Evolutionary conservation across 139 green algal species (phyloP), one percentile per base, ranked within the genome.

Genomic region (Chlamydomonas applanata): DNA sequence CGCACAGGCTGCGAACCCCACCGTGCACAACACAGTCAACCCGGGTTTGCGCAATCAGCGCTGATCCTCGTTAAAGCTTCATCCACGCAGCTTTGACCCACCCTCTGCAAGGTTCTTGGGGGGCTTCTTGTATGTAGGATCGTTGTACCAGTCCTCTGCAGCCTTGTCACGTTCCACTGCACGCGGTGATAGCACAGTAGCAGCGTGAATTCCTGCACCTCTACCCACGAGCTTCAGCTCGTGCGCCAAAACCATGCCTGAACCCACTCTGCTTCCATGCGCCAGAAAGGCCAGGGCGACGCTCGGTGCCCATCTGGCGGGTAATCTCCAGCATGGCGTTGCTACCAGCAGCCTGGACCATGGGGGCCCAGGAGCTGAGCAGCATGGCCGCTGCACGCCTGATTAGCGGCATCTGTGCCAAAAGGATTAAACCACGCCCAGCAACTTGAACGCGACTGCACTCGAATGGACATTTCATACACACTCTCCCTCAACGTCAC

Each of bases 71-170:
- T 53, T 7, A 5, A 20, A 34, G 35, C 33, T 53, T 25, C 17
- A 13, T 34, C 53, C 34, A 3, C 4, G 33, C 32, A 36, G 1
- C 19, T 44, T 33, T 29, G 40, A 29, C 72, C 66, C 56, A 89
- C 84, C 79, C 69, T 86, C 82, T 54, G 79, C 77, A 24, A 90
- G 34, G 69, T 85, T 86, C 62, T 85, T 80, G 11, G 85, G 85
- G 19, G 77, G 71, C 56, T 85, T 82, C 79, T 86, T 86, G 76
- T 85, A 88, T 16, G 85, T 90, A 4, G 85, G 85, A 75, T 90
- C 85, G 16, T 64, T 72, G 32, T 87, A 79, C 70, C 71, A 82
- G 62, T 87, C 80, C 69, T 84, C 82, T 32, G 79, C 71, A 57
- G 59, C 62, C 29, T 78, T 73, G 29, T 86, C 68, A 56, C 80